Base-by-base conservation (phyloP, 345 rosid species). In the Adansonia digitata region DNA sequence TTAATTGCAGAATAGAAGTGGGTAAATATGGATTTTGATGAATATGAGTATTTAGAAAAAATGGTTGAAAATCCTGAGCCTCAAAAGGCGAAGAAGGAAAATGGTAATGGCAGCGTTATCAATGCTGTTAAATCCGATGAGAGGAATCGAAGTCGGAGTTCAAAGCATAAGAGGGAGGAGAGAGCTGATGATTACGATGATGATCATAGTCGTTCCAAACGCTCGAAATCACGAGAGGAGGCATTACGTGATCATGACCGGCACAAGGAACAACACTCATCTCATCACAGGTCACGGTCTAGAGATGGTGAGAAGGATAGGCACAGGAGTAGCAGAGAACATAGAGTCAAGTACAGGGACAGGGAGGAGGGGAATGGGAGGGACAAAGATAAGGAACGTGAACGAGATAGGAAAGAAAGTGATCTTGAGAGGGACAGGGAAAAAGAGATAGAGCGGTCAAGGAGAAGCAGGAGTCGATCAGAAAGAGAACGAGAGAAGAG, bases 31-130 rank as follows among this genome's bases (percentile, higher is more conserved):
- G 98, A 94, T 69, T 94, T 92, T 77, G 99, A 95, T 81, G 99
- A 93, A 87, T 93, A 93, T 66, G 98, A 95, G 42, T 95, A 95
- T 84, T 77, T 93, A 77, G 99, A 95, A 88, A 91, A 89, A 76
- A 86, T 83, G 0, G 98, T 95, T 81, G 99, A 95, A 51, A 93
- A 91, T 75, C 90, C 92, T 7, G 88, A 86, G 68, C 76, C 78
- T 2, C 78, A 77, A 59, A 86, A 81, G 72, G 53, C n/a, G 37
- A 69, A 69, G 40, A 88, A 84, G 80, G 94, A 85, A 73, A 53
- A 74, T 78, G 86, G 56, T 5, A 94, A 90, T 81, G 97, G 93
- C 14, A 77, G 82, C 57, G 85, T 77, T 75, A n/a, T n/a, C n/a
- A 81, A 78, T 82, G 62, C 62, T 62, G 70, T 75, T 22, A 89